phyloP scores from a whole-genome alignment of 345 rosid genomes.

The Arabis hirsuta region DNA sequence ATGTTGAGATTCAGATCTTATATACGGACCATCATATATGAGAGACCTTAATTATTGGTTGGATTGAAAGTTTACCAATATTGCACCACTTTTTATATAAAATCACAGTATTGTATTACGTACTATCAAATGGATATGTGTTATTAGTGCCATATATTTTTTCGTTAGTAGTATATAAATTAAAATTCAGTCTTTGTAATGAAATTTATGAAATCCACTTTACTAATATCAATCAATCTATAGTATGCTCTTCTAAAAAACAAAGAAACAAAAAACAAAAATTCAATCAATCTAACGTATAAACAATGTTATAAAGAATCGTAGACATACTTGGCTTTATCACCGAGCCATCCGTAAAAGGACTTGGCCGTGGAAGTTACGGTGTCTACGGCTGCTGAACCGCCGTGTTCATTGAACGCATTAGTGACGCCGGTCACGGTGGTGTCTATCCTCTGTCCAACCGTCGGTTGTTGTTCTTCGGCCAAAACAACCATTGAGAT shows the following conservation, averaged over 20 bases:
- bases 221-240: no score
- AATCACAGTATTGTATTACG: no score
- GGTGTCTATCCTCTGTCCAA: slow-evolving; percentile 33
- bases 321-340: slow-evolving; percentile 36
- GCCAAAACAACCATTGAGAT: slow-evolving; percentile 12
- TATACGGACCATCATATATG: neutral
- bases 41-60: no score
- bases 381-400: slow-evolving; percentile 22
- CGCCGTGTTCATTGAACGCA: slow-evolving; percentile 41
- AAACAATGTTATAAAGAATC: slow-evolving; percentile 7
- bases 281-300: neutral
- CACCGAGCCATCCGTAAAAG: slow-evolving; percentile 37
- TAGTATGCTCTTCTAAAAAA: no score
- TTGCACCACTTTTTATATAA: no score
- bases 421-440: slow-evolving; percentile 14
- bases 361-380: slow-evolving; percentile 28
- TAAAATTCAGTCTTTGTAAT: no score
- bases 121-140: no score
- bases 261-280: no score
- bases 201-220: no score
- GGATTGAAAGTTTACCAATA: no score
- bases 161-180: neutral
- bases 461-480: slow-evolving; percentile 36
- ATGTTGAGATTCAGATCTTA: neutral
- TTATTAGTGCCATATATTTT: neutral